Evolutionary conservation across 108 stramenopile species (phyloP).

Genomic region (Skeletonema marinoi): DNA sequence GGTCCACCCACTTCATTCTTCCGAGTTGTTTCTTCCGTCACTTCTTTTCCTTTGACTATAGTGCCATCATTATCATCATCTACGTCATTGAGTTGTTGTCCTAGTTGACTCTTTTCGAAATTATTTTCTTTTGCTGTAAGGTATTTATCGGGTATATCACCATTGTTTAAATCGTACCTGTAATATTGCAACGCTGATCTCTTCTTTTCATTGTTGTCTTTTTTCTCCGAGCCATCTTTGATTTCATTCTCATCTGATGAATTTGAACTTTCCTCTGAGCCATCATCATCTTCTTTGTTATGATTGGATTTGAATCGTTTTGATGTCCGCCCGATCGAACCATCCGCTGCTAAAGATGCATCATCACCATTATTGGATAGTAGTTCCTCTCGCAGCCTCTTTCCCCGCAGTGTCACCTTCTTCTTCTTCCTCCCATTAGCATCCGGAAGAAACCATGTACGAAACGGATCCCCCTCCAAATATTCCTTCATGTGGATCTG

Average conservation of each 20-base stretch:
- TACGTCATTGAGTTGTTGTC: constrained; percentile 3
- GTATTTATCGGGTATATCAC: neutral
- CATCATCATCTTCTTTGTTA: neutral
- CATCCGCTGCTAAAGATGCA: neutral
- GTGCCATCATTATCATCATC: neutral
- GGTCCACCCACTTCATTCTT: constrained; percentile 28
- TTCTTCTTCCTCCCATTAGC: neutral
- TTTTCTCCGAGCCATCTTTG: neutral
- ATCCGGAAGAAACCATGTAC: constrained; percentile 9
- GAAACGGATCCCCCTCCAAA: constrained; percentile 5
- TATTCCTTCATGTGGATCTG: constrained; percentile 17
- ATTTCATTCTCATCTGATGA: neutral
- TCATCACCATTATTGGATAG: neutral
- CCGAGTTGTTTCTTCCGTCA: neutral
- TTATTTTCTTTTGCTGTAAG: neutral
- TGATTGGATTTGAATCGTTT: neutral
- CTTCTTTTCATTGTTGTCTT: neutral
- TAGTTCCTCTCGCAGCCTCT: constrained; percentile 5
- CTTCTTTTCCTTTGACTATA: neutral
- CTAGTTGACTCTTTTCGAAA: no score
- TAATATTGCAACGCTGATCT: neutral
- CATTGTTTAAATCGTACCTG: neutral
- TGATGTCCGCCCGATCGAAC: neutral
- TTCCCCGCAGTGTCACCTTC: neutral
- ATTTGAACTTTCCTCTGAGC: no score